Evolutionary conservation across 1,284 basidiomycete species (phyloP).

Genomic region (Papiliotrema nemorosa): DNA sequence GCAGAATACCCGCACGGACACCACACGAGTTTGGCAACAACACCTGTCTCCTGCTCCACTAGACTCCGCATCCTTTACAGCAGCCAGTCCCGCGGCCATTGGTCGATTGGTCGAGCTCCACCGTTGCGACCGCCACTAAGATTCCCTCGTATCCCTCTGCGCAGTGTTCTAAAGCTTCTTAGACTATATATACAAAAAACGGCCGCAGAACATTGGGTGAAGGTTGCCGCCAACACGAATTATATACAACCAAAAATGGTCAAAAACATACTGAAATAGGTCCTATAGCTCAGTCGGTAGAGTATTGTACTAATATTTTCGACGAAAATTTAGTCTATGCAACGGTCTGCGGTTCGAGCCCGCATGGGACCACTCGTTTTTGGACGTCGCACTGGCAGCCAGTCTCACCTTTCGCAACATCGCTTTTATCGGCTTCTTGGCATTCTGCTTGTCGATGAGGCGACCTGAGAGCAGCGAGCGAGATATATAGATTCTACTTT

Average conservation of each 20-base stretch:
- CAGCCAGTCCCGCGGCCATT: neutral
- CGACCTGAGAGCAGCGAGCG: too few species aligned
- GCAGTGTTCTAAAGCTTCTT: neutral
- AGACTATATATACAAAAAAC: neutral
- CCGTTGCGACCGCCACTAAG: neutral
- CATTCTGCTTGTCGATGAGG: too few species aligned
- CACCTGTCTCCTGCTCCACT: too few species aligned
- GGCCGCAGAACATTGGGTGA: neutral
- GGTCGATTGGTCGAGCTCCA: neutral
- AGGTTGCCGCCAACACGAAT: neutral
- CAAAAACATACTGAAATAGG: neutral
- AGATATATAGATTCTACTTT: too few species aligned
- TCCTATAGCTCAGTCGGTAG: constrained; percentile 21
- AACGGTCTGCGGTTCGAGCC: constrained; percentile 22
- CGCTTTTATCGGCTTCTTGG: too few species aligned
- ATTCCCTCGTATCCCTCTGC: neutral
- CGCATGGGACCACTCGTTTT: constrained; percentile 13
- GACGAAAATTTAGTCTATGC: neutral
- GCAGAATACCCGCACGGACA: too few species aligned
- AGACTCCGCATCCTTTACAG: neutral
- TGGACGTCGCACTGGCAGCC: too few species aligned
- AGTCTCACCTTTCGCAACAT: too few species aligned
- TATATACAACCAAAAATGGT: neutral
- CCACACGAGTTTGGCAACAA: too few species aligned
- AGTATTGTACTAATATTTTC: constrained; percentile 18